These are phyloP conservation scores for Aegilops speltoides DNA, from an alignment of 176 grass and related monocot species.

Conservation along the genomic window DNA sequence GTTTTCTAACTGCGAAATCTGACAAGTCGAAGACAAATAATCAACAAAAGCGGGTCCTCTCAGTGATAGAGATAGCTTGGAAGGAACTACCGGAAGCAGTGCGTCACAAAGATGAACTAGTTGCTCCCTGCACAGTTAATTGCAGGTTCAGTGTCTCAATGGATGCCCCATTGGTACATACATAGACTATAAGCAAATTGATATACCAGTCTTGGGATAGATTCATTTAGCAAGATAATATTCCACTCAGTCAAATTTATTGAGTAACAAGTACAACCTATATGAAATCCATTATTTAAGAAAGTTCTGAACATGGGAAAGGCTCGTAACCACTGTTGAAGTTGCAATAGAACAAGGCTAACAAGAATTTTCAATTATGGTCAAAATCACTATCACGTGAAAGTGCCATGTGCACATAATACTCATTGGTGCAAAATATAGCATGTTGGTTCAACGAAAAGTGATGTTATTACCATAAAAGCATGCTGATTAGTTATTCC, in stretches of 20 bases:
- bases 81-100: conserved; percentile 56
- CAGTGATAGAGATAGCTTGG: conserved; percentile 65
- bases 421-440: not conserved
- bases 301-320: not conserved
- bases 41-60: conserved; percentile 78
- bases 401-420: conserved; percentile 10
- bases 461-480: not conserved
- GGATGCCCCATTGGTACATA: not conserved
- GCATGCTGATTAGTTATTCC: not conserved
- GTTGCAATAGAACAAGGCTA: conserved; percentile 9
- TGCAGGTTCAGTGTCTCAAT: conserved; percentile 10
- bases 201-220: not conserved
- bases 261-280: not conserved
- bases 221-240: conserved; percentile 20
- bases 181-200: conserved; percentile 14
- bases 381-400: conserved; percentile 6
- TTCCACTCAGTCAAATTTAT: not conserved
- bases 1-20: conserved; percentile 73
- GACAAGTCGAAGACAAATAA: conserved; percentile 69
- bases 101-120: conserved; percentile 48
- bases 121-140: conserved; percentile 54
- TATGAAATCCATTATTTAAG: not conserved
- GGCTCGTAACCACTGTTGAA: not conserved
- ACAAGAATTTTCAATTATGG: not conserved
- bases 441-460: conserved; percentile 22